phyloP scores from a whole-genome alignment of 2,329 filamentous ascomycete species.

The Rosellinia necatrix region DNA sequence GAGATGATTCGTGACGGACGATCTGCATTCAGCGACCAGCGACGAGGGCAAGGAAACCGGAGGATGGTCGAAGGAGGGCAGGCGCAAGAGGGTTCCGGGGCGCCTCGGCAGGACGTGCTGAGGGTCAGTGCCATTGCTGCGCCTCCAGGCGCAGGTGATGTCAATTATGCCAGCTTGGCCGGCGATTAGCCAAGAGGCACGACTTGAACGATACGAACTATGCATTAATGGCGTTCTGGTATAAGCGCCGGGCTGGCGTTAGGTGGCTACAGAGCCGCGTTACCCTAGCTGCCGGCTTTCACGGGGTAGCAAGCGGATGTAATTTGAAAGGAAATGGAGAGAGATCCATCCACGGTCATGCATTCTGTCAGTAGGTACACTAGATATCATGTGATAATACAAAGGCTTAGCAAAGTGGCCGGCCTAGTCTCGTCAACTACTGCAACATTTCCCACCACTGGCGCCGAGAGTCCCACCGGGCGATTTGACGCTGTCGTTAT shows the following conservation, averaged over 20 bases:
- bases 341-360: constrained; percentile 26
- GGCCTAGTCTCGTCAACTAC: constrained; percentile 27
- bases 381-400: constrained; percentile 40
- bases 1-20: constrained; percentile 81
- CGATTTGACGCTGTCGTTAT: constrained; percentile 88
- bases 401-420: constrained; percentile 18
- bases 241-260: constrained; percentile 30
- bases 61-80: constrained; percentile 41
- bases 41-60: constrained; percentile 43
- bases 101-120: constrained; percentile 39
- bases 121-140: constrained; percentile 63
- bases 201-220: background rate
- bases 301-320: constrained; percentile 18
- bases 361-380: constrained; percentile 33
- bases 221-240: constrained; percentile 41
- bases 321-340: constrained; percentile 1
- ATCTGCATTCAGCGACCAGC: constrained; percentile 53
- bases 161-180: constrained; percentile 82
- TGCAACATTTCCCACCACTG: constrained; percentile 33
- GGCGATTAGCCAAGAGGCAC: constrained; percentile 69
- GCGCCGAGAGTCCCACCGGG: constrained; percentile 44
- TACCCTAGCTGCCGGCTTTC: constrained; percentile 20
- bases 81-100: constrained; percentile 36
- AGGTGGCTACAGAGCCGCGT: constrained; percentile 19
- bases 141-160: constrained; percentile 77